Evolutionary conservation across 768 basidiomycete genomes (phyloP), one percentile per base, ranked within the genome.

Genomic region (Macrolepiota dolichaula): DNA sequence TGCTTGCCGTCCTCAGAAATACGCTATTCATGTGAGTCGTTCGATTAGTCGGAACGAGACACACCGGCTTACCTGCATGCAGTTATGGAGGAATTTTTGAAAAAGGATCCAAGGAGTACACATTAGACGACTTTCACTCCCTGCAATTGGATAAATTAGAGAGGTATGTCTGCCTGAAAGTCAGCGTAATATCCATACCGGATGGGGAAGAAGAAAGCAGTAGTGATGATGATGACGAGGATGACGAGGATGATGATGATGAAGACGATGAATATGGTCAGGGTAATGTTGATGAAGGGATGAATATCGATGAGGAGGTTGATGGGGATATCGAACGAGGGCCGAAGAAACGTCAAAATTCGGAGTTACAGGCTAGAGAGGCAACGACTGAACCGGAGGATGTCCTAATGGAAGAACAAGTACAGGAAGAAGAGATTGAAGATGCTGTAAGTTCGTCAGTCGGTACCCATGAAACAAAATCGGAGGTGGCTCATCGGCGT

Each of bases 21-120:
- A 93, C 89, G 0, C 76, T 96, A 1, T 96, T 91, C 73, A 87
- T 96, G 91, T 92, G 60, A 19, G 91, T 74, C 36, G 90, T 74
- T 37, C 36, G n/a, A n/a, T n/a, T n/a, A n/a, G n/a, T n/a, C n/a
- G n/a, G n/a, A n/a, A n/a, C n/a, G n/a, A n/a, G n/a, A n/a, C n/a
- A n/a, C n/a, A n/a, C n/a, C n/a, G n/a, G 64, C 42, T 35, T 38
- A 57, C 42, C 3, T 19, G 27, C 13, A 2, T 35, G 2, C 62
- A 91, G 92, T 58, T 96, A 96, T 67, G 93, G 94, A 10, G 94
- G 94, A 0, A 96, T 96, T 17, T 89, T 85, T 65, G 95, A 96
- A 72, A 81, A 84, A 15, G 89, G 92, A 0, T 80, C 89, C 12
- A 82, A 85, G 24, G 94, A 97, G 72, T 94, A 91, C 65, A 96